Percentiles rank a stretch among this genome's conserved stretches.
Conservation (phyloP, 1,139 yeast species). For the Zhuliangozyma blackwelliae region DNA sequence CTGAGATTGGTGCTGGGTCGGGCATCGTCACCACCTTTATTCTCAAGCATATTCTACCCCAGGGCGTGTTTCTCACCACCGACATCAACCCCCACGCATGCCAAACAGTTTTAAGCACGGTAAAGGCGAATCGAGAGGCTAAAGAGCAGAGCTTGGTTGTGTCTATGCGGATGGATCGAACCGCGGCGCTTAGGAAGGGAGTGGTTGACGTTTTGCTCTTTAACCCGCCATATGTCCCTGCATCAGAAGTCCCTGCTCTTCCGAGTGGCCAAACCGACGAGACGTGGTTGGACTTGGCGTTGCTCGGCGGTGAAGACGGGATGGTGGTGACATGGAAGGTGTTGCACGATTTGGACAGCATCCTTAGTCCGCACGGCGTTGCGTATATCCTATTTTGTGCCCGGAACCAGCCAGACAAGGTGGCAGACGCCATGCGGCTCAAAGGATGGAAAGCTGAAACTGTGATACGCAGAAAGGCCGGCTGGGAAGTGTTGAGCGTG, state of each 20-base stretch:
- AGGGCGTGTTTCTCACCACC: constrained; percentile 57
- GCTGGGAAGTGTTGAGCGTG: constrained; percentile 91
- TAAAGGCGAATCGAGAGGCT: constrained; percentile 38
- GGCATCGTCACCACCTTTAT: constrained; percentile 82
- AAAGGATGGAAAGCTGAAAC: constrained; percentile 54
- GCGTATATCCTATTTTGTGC: constrained; percentile 89
- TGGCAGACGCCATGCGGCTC: constrained; percentile 43
- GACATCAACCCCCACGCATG: constrained; percentile 84
- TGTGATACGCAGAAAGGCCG: constrained; percentile 71
- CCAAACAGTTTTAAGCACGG: constrained; percentile 48
- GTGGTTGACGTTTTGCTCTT: constrained; percentile 70
- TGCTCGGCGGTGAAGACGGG: constrained; percentile 85
- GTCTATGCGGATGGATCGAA: constrained; percentile 54
- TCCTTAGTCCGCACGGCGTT: constrained; percentile 53
- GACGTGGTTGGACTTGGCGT: constrained; percentile 82
- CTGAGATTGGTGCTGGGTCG: constrained; percentile 91
- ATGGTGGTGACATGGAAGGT: constrained; percentile 76
- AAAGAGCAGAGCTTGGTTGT: constrained; percentile 37
- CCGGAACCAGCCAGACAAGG: constrained; percentile 69
- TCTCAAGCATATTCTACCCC: constrained; percentile 46
- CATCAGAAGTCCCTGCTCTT: constrained; percentile 54
- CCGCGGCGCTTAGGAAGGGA: constrained; percentile 41
- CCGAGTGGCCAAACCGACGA: constrained; percentile 50
- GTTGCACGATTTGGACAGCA: constrained; percentile 44
- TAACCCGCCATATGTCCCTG: constrained; percentile 97